Base-by-base conservation (phyloP, 2,329 filamentous ascomycete genomes). In the Talaromyces sp. region DNA sequence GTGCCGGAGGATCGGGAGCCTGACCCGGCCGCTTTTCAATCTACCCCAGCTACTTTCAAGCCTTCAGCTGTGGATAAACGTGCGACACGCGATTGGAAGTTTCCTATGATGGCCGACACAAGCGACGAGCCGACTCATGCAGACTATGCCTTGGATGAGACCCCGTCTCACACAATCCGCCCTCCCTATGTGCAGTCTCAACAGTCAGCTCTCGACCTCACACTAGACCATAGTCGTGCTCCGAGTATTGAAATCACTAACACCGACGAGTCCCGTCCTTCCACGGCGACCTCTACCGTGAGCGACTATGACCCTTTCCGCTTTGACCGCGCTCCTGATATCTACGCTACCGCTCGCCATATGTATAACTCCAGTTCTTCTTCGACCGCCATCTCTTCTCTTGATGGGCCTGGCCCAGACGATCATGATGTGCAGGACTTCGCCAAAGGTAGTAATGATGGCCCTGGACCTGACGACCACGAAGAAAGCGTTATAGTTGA, bases 1-100 rank as follows among this genome's bases (percentile, higher is more conserved):
- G 64, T 66, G 29, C 57, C 66, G 32, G 69, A 67, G 10, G 66
- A 69, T 35, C 38, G 60, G 7, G 68, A 71, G 26, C 65, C 64
- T n/a, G 58, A 55, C 50, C 58, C 24, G 53, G 60, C 51, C 14
- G 46, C 51, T 38, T 49, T 29, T 53, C 55, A 29, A 9, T 19
- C 38, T 19, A 26, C 52, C 4, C 26, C 50, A 10, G 49, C 55
- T n/a, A 41, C 52, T 8, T 57, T 59, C n/a, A 41, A 51, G 13
- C 49, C 58, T 17, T 56, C 52, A 21, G 54, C 46, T 8, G 51
- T 55, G n/a, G 67, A 69, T 14, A 76, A 74, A 55, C 72, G 75
- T 7, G 75, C 75, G 17, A 78, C 75, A 4, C 80, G 80, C 71
- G 81, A 83, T 35, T 86, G 82, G 82, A 83, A 78, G 13, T 84